Base-by-base conservation (phyloP, 2,329 filamentous ascomycete species). In the Pseudocercospora macadamiae region DNA sequence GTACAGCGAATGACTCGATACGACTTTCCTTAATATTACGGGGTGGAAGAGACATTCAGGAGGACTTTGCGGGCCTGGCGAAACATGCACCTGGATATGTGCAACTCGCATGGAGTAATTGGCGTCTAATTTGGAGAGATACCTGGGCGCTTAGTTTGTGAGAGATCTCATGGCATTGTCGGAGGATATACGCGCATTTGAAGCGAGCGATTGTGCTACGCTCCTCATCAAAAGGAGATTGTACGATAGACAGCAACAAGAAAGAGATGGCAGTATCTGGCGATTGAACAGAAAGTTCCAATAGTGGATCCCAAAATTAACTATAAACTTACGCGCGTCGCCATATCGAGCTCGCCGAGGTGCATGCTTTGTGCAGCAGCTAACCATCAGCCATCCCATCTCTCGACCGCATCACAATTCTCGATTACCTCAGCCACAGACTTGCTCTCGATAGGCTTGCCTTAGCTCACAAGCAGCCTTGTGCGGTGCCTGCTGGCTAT, bases 1-100 rank as follows among this genome's bases (percentile, higher is more conserved):
- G 36, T 25, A 26, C 36, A 57, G 54, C 54, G 47, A 57, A 57
- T 44, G 53, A 55, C 45, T 45, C 45, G 42, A 45, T 51, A 57
- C 36, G 45, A 57, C 48, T 57, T 36, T 57, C 47, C 45, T 57
- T 57, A 12, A 23, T 28, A 14, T n/a, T 30, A 16, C 23, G 18
- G 51, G 16, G n/a, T n/a, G 34, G 19, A 49, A 6, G 23, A 28
- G 32, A 49, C 16, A 21, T 30, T 16, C 10, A 14, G n/a, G 23
- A 8, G 47, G 16, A 14, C 23, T 26, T 21, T 18, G 25, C 26
- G 47, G 16, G 3, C 18, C 23, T 16, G 25, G 26, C 25, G 47
- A 30, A 3, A 19, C 6, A 32, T 6, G 26, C 47, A 49, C 16
- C 26, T 49, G 47, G 47, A 18, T 49, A 49, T 49, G 47, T 49